Evolutionary conservation across 148 eudicot genomes (phyloP), one percentile per base, ranked within the genome.

Genomic region (Pharnaceum exiguum): DNA sequence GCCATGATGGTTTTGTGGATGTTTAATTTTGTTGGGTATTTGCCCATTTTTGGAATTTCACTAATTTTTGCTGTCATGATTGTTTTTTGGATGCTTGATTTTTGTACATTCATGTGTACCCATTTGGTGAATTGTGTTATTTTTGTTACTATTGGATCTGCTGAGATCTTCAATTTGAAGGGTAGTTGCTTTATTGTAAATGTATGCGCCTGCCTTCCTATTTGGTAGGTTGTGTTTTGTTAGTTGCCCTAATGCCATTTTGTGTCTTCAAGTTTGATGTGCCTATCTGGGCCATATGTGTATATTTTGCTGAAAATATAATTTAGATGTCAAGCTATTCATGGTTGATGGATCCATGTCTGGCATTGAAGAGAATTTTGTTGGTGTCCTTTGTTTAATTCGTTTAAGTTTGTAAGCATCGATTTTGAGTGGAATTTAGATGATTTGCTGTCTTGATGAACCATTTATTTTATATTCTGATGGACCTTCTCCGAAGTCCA

Each of bases 1-100:
- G 15, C 32, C 12, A 24, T 51, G 46, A 26, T 27, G 25, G 22
- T 18, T 9, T 29, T 27, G 13, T 0, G 21, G 4, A 27, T 29
- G 11, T 47, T 22, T 22, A 9, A 17, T 46, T 52, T 43, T 55
- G 31, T 23, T 37, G 45, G 21, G 18, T 32, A 10, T 10, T 12
- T 67, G 46, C 44, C 55, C 59, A 61, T 5, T 52, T 42, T 44
- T 55, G 8, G 29, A 12, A 44, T 42, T 57, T 57, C 49, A 45
- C 44, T 31, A 15, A 9, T 28, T 65, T 9, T 32, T 55, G 3
- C 7, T 50, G 15, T 37, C 12, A 24, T 51, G 46, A 26, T 27
- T 18, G 22, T 18, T 9, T 29, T 27, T 19, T 0, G 21, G 4
- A 27, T 29, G 11, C 38, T 22, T 22, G 5, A 17, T 46, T 53